Conservation (phyloP, 2,329 filamentous ascomycete genomes). For the Fusarium transvaalense region DNA sequence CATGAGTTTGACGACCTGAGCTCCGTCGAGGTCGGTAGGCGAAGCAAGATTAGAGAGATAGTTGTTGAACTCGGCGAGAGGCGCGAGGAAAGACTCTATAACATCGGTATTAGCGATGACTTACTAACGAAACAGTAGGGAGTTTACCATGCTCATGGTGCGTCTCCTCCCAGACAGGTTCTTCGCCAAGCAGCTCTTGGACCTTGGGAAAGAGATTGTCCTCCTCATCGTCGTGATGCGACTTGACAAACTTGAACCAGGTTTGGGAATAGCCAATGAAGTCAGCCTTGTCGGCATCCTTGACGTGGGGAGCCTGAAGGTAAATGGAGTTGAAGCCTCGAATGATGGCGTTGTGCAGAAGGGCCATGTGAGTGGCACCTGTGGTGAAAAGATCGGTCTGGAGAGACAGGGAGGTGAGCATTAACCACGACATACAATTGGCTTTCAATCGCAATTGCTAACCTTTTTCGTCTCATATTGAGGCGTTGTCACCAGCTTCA, state of each 20-base stretch:
- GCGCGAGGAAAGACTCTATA: conserved; percentile 62
- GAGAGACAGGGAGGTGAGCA: conserved; percentile 2
- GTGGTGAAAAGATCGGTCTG: conserved; percentile 70
- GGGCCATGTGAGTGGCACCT: conserved; percentile 71
- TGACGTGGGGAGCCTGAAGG: conserved; percentile 67
- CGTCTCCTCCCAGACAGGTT: conserved; percentile 64
- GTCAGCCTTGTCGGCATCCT: conserved; percentile 64
- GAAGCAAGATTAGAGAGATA: conserved; percentile 62
- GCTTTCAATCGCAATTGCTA: conserved; percentile 1
- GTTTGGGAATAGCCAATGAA: conserved; percentile 70
- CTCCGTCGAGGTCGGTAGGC: conserved; percentile 58
- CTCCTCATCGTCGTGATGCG: conserved; percentile 73
- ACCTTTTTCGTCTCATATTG: conserved; percentile 66
- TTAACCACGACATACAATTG: neutral
- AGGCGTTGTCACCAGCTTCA: conserved; percentile 67
- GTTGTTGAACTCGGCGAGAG: conserved; percentile 63
- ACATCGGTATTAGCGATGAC: neutral
- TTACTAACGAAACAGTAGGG: neutral
- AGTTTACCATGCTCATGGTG: conserved; percentile 66
- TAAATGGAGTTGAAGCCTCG: conserved; percentile 74
- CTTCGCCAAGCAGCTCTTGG: conserved; percentile 63
- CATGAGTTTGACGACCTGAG: conserved; percentile 64
- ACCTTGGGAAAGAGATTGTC: conserved; percentile 67
- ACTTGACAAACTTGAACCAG: conserved; percentile 70
- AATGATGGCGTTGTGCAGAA: conserved; percentile 73